These are phyloP conservation scores for Bjerkandera adusta DNA, from an alignment of 1,284 basidiomycete species.

Conservation along the genomic window DNA sequence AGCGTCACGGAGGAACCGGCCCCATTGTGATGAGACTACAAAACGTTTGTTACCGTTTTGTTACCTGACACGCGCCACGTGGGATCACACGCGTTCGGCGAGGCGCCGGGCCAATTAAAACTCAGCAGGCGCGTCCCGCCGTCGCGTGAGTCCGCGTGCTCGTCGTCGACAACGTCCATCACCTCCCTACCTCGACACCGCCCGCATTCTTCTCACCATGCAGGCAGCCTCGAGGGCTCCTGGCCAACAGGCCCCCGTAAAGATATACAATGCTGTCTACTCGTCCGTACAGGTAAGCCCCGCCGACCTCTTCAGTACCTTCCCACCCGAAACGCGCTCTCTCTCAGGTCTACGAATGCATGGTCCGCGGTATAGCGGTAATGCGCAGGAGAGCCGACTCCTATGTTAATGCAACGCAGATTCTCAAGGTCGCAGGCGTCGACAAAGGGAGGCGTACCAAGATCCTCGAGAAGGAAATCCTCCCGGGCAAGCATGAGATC, in stretches of 20 bases:
- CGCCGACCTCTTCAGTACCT: constrained; percentile 23
- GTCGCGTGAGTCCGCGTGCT: constrained; percentile 15
- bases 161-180: constrained; percentile 13
- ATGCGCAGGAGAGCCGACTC: constrained; percentile 96
- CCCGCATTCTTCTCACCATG: constrained; percentile 24
- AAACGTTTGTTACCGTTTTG: constrained; percentile 3
- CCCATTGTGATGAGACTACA: background rate
- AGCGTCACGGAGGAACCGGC: constrained; percentile 1
- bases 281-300: constrained; percentile 75
- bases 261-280: constrained; percentile 88
- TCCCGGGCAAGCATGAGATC: constrained; percentile 96
- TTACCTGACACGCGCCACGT: constrained; percentile 10
- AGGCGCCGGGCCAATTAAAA: constrained; percentile 11
- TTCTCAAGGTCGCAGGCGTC: constrained; percentile 97
- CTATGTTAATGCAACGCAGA: constrained; percentile 97
- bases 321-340: constrained; percentile 31
- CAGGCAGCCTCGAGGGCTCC: constrained; percentile 31
- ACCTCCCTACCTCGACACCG: constrained; percentile 4
- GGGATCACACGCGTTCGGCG: constrained; percentile 8
- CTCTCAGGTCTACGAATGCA: constrained; percentile 86
- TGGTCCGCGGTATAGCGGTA: constrained; percentile 97
- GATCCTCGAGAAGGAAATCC: constrained; percentile 97
- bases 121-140: constrained; percentile 16
- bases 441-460: constrained; percentile 97
- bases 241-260: constrained; percentile 59